A percentile compares a stretch with the other conserved stretches of the same genome.
Evolutionary conservation across 371 early-diverging fungal species (phyloP).

Genomic region (Mortierella sp.): DNA sequence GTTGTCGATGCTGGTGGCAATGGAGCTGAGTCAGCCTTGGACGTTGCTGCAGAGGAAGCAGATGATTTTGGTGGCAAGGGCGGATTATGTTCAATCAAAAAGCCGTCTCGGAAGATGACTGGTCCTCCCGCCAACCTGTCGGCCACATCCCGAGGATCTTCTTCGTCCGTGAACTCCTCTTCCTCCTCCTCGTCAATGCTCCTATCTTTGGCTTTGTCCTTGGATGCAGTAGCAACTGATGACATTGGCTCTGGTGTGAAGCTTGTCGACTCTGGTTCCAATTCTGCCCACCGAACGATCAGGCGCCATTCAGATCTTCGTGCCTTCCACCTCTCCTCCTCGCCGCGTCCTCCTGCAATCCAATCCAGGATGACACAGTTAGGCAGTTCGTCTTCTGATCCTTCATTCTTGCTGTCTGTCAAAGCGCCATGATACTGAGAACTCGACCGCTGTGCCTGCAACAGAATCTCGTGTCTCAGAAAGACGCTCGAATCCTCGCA

Average conservation of each 20-base stretch:
- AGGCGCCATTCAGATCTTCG: slow-evolving; percentile 45
- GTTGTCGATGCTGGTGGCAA: background rate
- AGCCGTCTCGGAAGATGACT: slow-evolving; percentile 48
- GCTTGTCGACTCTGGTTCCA: slow-evolving; percentile 13
- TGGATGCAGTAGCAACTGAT: background rate
- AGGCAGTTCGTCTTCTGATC: slow-evolving; percentile 37
- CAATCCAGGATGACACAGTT: slow-evolving; percentile 51
- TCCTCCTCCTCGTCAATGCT: slow-evolving; percentile 4
- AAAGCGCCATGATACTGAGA: background rate
- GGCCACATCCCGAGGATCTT: slow-evolving; percentile 51
- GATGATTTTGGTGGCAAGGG: slow-evolving; percentile 15
- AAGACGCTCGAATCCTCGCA: slow-evolving; percentile 52
- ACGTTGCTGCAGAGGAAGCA: background rate
- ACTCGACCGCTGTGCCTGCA: slow-evolving; percentile 33
- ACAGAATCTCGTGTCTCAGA: slow-evolving; percentile 41
- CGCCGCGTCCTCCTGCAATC: slow-evolving; percentile 54
- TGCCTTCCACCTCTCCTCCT: slow-evolving; percentile 50
- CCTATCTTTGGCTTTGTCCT: background rate
- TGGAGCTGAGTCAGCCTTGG: background rate
- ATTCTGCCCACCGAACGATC: slow-evolving; percentile 52
- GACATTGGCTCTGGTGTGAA: background rate
- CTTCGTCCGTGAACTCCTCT: slow-evolving; percentile 45
- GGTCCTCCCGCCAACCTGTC: slow-evolving; percentile 49
- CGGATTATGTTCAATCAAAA: slow-evolving; percentile 46
- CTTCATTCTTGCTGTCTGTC: slow-evolving; percentile 2